Evolutionary conservation across 2,329 filamentous ascomycete genomes (phyloP).

Genomic region (Westerdykella ornata): DNA sequence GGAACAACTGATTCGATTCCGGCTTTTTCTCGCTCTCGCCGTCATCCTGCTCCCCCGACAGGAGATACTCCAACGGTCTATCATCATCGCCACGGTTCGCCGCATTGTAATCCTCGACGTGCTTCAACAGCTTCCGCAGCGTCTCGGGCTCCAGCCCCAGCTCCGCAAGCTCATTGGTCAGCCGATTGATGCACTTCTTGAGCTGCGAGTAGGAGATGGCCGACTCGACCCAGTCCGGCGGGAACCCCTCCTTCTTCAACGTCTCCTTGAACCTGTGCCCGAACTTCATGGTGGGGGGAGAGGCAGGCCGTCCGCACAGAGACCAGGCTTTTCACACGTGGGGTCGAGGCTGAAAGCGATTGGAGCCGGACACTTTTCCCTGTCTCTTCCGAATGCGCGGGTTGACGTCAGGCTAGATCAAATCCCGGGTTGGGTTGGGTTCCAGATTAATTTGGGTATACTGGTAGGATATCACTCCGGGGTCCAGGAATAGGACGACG

Average conservation of each 20-base stretch:
- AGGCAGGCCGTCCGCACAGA: slow-evolving; percentile 4
- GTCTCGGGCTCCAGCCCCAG: slow-evolving; percentile 68
- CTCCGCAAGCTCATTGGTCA: slow-evolving; percentile 62
- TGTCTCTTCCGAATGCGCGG: too few species aligned
- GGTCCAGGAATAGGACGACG: too few species aligned
- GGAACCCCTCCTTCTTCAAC: slow-evolving; percentile 66
- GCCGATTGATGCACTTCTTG: slow-evolving; percentile 82
- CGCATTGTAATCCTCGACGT: slow-evolving; percentile 33
- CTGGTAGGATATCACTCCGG: too few species aligned
- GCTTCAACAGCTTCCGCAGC: slow-evolving; percentile 56
- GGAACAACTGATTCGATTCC: slow-evolving; percentile 38
- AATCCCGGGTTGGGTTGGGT: too few species aligned
- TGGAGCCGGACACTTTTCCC: slow-evolving; percentile 2
- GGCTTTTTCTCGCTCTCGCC: slow-evolving; percentile 6
- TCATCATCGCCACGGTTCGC: slow-evolving; percentile 21
- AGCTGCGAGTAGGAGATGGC: slow-evolving; percentile 79
- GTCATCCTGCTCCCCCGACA: slow-evolving; percentile 15
- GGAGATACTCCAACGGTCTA: slow-evolving; percentile 35
- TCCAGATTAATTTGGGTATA: too few species aligned
- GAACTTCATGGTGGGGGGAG: slow-evolving; percentile 66
- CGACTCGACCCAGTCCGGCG: slow-evolving; percentile 61
- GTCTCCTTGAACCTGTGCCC: slow-evolving; percentile 68
- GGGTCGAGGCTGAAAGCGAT: slow-evolving; percentile 9
- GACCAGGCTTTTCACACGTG: slow-evolving; percentile 24
- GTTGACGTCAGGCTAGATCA: too few species aligned